Evolutionary conservation across 164 flowering plant genomes (phyloP), one percentile per base, ranked within the genome.

Genomic region (Echeveria elegans): DNA sequence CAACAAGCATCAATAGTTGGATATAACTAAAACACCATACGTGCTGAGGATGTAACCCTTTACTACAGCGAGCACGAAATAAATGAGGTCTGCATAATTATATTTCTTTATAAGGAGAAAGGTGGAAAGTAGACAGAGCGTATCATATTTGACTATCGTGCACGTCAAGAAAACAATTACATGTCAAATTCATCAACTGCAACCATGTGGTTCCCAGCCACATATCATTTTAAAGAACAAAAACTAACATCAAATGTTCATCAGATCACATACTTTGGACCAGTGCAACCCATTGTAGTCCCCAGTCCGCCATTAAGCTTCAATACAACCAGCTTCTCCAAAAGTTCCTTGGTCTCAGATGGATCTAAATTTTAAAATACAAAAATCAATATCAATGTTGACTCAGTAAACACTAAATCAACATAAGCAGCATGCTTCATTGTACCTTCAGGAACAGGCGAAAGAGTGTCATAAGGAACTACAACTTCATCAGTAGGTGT

Each of bases 401-500:
- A 32, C 16, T 2, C 29, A 19, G 65, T 30, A 63, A 63, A 63
- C 40, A 31, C 37, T 62, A 34, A 36, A n/a, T 34, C 11, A 9
- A 19, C 5, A 19, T 5, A 63, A 36, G 24, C 6, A 63, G 16
- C 21, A 21, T 34, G 24, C 6, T n/a, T 15, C 65, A 32, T 61
- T 21, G 12, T 79, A 90, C 98, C 97, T 19, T 86, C 83, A 26
- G 97, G 80, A 66, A 76, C 24, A 7, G 91, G 81, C 37, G 84
- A 83, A 67, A 94, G 71, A 74, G 56, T 74, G 2, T 91, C 93
- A 63, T 88, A 94, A 58, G 98, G 98, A 72, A 94, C 93, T 37
- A 94, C 98, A 0, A 91, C 83, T 58, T 91, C 87, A 69, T 91
- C 96, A 38, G 96, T 94, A 5, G 98, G 98, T 26, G 98, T 94